phyloP scores from a whole-genome alignment of 2,329 filamentous ascomycete species.

The Geoglossum cookeanum region DNA sequence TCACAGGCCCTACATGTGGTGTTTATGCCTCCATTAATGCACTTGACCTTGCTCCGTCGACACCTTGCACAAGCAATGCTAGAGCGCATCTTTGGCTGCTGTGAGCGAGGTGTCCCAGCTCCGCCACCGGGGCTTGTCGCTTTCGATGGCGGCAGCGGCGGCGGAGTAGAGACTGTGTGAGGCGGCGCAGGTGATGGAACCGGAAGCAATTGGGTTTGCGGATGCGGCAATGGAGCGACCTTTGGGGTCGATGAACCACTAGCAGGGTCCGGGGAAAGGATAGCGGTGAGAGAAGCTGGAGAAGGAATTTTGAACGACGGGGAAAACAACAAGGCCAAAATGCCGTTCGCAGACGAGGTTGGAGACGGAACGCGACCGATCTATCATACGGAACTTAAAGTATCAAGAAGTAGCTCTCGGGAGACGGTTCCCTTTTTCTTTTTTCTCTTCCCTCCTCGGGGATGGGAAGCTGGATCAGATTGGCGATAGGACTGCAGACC shows the following conservation, averaged over 20 bases:
- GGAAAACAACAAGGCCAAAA: background rate
- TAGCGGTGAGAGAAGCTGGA: conserved; percentile 1
- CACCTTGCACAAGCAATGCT: conserved; percentile 64
- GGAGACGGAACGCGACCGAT: background rate
- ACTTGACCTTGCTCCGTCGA: conserved; percentile 70
- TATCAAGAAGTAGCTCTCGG: background rate
- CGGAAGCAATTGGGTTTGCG: background rate
- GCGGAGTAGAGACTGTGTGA: background rate
- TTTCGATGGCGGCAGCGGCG: background rate
- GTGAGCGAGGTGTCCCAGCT: background rate
- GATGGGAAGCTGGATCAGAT: too few species aligned
- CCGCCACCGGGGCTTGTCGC: background rate
- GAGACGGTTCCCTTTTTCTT: background rate
- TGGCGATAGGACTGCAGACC: too few species aligned
- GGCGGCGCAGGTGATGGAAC: background rate
- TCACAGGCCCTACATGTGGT: conserved; percentile 58
- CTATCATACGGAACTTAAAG: background rate
- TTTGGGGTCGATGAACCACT: background rate
- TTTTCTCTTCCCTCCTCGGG: too few species aligned
- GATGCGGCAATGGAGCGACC: background rate
- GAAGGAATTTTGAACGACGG: conserved; percentile 1
- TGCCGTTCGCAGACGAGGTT: background rate
- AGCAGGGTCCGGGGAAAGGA: background rate
- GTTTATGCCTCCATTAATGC: conserved; percentile 56
- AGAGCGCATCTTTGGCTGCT: conserved; percentile 40